Conservation (phyloP, 371 early-diverging fungal species). For the Blakeslea trispora region DNA sequence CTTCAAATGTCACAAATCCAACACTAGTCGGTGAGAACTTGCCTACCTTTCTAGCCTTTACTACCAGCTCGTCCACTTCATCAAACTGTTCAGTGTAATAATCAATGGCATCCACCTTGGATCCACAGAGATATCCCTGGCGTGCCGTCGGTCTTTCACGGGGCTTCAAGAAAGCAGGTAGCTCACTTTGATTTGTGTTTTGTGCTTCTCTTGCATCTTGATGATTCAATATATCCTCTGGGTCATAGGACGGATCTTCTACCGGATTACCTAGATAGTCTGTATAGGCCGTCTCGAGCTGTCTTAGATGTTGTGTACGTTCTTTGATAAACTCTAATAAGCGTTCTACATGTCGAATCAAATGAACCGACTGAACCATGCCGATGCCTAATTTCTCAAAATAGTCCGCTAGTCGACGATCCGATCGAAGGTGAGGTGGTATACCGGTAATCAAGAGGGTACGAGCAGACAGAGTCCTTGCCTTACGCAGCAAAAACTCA, state of each 20-base stretch:
- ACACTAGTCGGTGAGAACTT: constrained; percentile 62
- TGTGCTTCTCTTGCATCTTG: constrained; percentile 24
- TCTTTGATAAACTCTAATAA: constrained; percentile 48
- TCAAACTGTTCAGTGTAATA: constrained; percentile 65
- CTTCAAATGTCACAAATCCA: constrained; percentile 83
- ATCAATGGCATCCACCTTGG: constrained; percentile 69
- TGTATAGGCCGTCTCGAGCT: constrained; percentile 45
- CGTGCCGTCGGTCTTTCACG: constrained; percentile 31
- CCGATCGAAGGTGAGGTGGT: constrained; percentile 54
- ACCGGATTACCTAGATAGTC: constrained; percentile 55
- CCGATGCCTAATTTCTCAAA: constrained; percentile 62
- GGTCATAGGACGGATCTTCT: constrained; percentile 38
- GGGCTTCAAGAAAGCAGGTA: constrained; percentile 21
- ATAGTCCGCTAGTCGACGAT: constrained; percentile 55
- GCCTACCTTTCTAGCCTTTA: constrained; percentile 58
- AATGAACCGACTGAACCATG: constrained; percentile 60
- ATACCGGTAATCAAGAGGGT: constrained; percentile 63
- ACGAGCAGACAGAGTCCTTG: constrained; percentile 55
- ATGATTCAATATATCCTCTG: constrained; percentile 36
- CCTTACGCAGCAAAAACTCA: constrained; percentile 50
- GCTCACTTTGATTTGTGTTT: constrained; percentile 3
- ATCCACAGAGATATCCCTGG: constrained; percentile 46
- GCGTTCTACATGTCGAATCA: constrained; percentile 58
- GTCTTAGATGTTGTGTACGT: constrained; percentile 43
- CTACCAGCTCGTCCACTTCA: constrained; percentile 61